Base-by-base conservation (phyloP, 2,329 filamentous ascomycete genomes). In the Ophiocordyceps polyrhachis-furcata region DNA sequence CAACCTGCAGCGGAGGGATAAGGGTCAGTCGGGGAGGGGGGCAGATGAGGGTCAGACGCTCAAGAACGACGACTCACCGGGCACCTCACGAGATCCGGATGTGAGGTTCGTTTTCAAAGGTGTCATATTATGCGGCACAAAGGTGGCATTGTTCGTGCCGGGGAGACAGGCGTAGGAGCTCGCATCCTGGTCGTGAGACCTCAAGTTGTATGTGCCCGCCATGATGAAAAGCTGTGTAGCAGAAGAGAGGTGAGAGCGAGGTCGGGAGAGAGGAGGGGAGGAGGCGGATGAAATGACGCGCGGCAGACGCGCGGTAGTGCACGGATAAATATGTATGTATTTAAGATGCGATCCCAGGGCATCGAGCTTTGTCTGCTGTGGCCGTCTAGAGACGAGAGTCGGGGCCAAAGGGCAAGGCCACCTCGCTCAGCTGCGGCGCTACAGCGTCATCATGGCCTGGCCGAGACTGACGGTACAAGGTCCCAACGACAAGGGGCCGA, bases 121-220 rank as follows among this genome's bases (percentile, higher is more conserved):
- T 11, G 59, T 60, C 44, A 52, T 51, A 40, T 63, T 60, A 40
- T 57, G 52, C 17, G 50, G 45, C 12, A 62, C 53, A 44, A 58
- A 57, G 9, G 48, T 53, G 6, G 48, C 51, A 32, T 51, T 48
- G 14, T 48, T 50, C 3, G 59, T 58, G 41, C 60, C 60, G 7
- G 61, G 61, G 44, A 63, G 49, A 4, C 54, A 43, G 21, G 57
- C 55, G 47, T 62, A 63, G 13, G 52, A 46, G 45, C 41, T 54
- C 9, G 50, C 46, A 29, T 57, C 54, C 13, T 52, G 49, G 42
- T 57, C 58, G 43, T 53, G 51, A 23, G 56, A 56, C 46, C 55
- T 49, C 45, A 57, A 41, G 21, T 56, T 47, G 46, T 60, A 60
- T 40, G 47, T 46, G 32, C 43, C 44, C 5, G 53, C 49, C 61